Evolutionary conservation across 345 rosid genomes (phyloP).

Genomic region (Pelargonium nanum): DNA sequence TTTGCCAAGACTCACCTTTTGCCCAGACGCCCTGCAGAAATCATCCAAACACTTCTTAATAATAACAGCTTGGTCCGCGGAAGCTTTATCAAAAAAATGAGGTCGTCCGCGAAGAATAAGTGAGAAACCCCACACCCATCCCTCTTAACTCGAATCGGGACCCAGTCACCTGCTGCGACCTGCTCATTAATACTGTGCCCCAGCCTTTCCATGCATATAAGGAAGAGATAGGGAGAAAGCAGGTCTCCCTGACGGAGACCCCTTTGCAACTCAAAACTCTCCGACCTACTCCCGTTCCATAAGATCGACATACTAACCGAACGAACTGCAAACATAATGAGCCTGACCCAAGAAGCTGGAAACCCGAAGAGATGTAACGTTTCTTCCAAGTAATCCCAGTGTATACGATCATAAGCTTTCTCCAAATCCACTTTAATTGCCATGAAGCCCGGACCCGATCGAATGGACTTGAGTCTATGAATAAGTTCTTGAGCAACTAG

Average conservation of each 20-base stretch:
- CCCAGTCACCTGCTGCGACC: neutral
- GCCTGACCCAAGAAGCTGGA: neutral
- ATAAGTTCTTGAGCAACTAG: neutral
- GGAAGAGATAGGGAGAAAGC: neutral
- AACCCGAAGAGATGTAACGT: neutral
- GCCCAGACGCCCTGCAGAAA: too few species aligned
- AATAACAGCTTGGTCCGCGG: too few species aligned
- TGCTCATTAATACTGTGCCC: neutral
- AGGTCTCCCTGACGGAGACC: neutral
- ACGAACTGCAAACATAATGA: neutral
- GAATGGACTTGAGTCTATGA: neutral
- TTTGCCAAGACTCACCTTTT: too few species aligned
- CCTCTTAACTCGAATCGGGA: neutral
- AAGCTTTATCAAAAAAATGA: too few species aligned
- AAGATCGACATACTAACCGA: neutral
- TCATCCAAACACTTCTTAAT: too few species aligned
- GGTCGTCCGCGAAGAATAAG: conserved; percentile 3
- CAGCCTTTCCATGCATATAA: neutral
- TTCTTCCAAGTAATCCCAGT: neutral
- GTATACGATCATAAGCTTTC: too few species aligned
- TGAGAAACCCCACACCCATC: neutral
- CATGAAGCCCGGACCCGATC: neutral
- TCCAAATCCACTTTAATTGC: neutral
- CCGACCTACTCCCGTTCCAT: neutral
- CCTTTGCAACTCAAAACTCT: neutral